These are phyloP conservation scores for Mayamaea pseudoterrestris DNA, from an alignment of 108 stramenopile species.

Conservation along the genomic window DNA sequence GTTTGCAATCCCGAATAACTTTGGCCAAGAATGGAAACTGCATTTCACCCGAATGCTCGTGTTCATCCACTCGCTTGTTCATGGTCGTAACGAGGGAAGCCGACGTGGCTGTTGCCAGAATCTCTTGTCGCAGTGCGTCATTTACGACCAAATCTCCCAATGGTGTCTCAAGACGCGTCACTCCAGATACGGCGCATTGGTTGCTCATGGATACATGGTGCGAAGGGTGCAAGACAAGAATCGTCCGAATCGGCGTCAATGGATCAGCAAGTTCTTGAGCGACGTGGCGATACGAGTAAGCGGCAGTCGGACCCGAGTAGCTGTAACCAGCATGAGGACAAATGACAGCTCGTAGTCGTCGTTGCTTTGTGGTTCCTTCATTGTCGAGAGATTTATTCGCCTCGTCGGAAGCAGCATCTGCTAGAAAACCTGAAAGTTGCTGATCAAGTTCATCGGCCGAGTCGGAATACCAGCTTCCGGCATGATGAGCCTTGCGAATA, in stretches of 20 bases:
- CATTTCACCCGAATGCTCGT: slow-evolving; percentile 83
- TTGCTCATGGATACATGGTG: slow-evolving; percentile 80
- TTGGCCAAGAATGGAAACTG: slow-evolving; percentile 77
- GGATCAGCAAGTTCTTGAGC: slow-evolving; percentile 12
- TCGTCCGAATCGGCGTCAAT: slow-evolving; percentile 8
- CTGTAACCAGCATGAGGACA: slow-evolving; percentile 75
- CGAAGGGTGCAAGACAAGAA: slow-evolving; percentile 65
- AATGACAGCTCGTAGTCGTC: slow-evolving; percentile 46
- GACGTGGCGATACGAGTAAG: slow-evolving; percentile 50
- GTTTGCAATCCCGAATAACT: slow-evolving; percentile 11
- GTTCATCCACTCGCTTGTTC: slow-evolving; percentile 48
- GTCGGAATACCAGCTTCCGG: slow-evolving; percentile 68
- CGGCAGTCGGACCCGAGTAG: slow-evolving; percentile 81
- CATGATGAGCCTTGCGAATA: slow-evolving; percentile 55
- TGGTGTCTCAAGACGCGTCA: slow-evolving; percentile 43
- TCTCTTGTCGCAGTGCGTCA: slow-evolving; percentile 38
- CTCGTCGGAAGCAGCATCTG: slow-evolving; percentile 6
- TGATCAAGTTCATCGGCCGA: slow-evolving; percentile 23
- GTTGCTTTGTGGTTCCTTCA: not conserved
- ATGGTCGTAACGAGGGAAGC: slow-evolving; percentile 23
- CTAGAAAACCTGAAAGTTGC: slow-evolving; percentile 28
- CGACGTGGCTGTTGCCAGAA: slow-evolving; percentile 1
- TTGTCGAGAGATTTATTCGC: too few species aligned
- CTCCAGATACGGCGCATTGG: slow-evolving; percentile 64
- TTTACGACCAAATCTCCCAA: slow-evolving; percentile 56